Conservation (phyloP, 1,139 yeast genomes). For the Pichia sp. region DNA sequence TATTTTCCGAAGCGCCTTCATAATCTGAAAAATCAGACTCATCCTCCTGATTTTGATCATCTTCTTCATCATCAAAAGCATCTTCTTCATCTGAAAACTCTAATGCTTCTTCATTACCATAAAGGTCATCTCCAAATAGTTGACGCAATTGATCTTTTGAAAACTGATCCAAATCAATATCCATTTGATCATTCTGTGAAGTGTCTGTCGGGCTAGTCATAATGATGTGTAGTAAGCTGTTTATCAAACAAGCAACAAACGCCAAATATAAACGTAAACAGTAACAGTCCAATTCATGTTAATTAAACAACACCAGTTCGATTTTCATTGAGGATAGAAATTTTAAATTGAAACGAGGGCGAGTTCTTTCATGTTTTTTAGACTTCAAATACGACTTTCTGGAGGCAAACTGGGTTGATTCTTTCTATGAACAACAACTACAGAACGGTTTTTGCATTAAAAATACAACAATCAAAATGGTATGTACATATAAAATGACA, state of each 20-base stretch:
- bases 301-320: background rate
- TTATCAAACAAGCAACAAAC: background rate
- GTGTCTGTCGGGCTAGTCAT: constrained; percentile 1
- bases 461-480: background rate
- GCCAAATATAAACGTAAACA: background rate
- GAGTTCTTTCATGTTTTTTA: background rate
- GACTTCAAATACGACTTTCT: background rate
- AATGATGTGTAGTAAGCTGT: background rate
- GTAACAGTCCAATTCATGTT: background rate
- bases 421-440: background rate
- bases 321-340: background rate
- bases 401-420: background rate
- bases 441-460: background rate
- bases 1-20: constrained; percentile 16
- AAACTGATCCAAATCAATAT: constrained; percentile 21
- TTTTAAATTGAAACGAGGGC: background rate
- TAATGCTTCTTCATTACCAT: constrained; percentile 31
- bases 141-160: constrained; percentile 27
- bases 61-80: constrained; percentile 26
- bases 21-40: constrained; percentile 16
- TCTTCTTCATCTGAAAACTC: constrained; percentile 24
- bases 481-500: background rate
- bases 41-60: constrained; percentile 24
- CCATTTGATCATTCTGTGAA: constrained; percentile 1
- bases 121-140: constrained; percentile 28